Evolutionary conservation across 345 rosid species (phyloP), one percentile per base, ranked within the genome.

Genomic region (Eucalyptus polybractea): DNA sequence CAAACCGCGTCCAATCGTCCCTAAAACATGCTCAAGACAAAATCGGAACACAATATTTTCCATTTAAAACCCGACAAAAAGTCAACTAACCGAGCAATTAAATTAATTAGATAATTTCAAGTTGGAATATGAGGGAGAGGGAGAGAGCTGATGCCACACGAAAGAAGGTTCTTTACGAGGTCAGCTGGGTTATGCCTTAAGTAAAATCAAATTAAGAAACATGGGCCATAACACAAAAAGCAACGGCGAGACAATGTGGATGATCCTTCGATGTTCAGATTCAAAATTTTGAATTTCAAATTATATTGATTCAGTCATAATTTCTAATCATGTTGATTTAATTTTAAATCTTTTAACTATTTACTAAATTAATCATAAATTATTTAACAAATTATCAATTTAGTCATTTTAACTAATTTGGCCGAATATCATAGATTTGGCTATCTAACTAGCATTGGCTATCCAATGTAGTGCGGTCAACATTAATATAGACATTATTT

Each of bases 401-500:
- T 53, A 53, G 1, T 19, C 10, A 21, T 53, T 53, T 53, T 53
- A 53, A 53, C 0, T 53, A 7, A 53, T 53, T 53, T 53, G 24
- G 5, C 24, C 0, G 0, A 53, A 53, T 53, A 53, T 53, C 58
- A 53, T 21, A 53, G 25, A 53, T 53, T 1, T 53, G 1, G 58
- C 58, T 53, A 53, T 53, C 58, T 53, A 53, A 21, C 58, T 53
- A 53, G 58, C 10, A 0, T 53, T 53, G 25, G 25, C 25, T 8
- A 53, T 53, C 5, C 10, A 8, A 21, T 8, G 58, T 53, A 53
- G 58, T 53, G 58, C 0, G 5, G 9, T 53, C 10, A 0, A 4
- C 25, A 53, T 53, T 53, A 53, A 53, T 10, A 53, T 53, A 21
- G 2, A 21, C 2, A 19, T 53, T 19, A 0, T 19, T 53, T 53